Evolutionary conservation across 2,329 filamentous ascomycete species (phyloP).

Genomic region (Trichoderma simmonsii): DNA sequence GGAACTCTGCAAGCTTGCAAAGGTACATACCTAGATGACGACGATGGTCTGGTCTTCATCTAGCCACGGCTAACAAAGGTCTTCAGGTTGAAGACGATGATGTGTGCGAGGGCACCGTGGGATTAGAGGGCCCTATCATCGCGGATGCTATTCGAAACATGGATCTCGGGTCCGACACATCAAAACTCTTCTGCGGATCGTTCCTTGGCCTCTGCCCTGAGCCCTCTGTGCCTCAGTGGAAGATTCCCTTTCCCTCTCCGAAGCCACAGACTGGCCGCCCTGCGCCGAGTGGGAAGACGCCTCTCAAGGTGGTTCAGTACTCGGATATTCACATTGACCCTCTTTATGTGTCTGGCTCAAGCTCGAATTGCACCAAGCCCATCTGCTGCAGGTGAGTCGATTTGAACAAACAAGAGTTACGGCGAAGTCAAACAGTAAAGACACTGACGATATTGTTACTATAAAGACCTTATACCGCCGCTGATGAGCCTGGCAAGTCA

Average conservation of each 20-base stretch:
- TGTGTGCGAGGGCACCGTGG: constrained; percentile 53
- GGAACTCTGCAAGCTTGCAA: constrained; percentile 33
- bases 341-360: constrained; percentile 51
- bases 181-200: constrained; percentile 50
- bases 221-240: constrained; percentile 43
- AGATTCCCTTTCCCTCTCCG: constrained; percentile 42
- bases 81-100: constrained; percentile 49
- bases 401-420: not conserved
- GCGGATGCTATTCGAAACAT: constrained; percentile 48
- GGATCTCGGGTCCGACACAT: constrained; percentile 46
- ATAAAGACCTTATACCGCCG: constrained; percentile 42
- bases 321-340: constrained; percentile 60
- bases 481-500: constrained; percentile 47
- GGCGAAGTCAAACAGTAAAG: not conserved
- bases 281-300: constrained; percentile 41
- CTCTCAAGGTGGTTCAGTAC: constrained; percentile 56
- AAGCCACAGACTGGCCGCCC: constrained; percentile 39
- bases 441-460: constrained; percentile 18
- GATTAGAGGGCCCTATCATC: constrained; percentile 51
- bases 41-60: too few species aligned
- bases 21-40: constrained; percentile 24
- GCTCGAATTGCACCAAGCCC: constrained; percentile 54
- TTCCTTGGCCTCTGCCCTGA: constrained; percentile 53
- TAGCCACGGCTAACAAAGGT: not conserved
- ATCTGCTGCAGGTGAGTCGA: constrained; percentile 53